A percentile compares a stretch with the other conserved stretches of the same genome.
These are phyloP conservation scores for Codiaeum variegatum DNA, from an alignment of 441 rosid species.

Conservation along the genomic window DNA sequence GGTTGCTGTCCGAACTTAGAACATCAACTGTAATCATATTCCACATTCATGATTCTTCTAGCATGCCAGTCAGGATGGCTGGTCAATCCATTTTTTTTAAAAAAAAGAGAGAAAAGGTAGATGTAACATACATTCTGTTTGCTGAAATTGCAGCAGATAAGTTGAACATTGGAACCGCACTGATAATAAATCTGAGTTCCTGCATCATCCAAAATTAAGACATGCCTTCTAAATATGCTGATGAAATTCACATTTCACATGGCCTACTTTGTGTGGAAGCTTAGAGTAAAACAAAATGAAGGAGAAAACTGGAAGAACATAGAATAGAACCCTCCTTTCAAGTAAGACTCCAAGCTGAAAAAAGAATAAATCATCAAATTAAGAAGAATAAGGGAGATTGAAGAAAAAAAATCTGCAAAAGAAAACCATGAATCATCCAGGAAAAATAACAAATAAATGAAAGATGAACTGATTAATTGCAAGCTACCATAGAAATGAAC, in stretches of 20 bases:
- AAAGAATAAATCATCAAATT: background rate
- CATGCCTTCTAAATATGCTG: conserved; percentile 16
- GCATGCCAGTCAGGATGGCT: background rate
- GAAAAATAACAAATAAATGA: background rate
- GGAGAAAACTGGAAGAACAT: conserved; percentile 60
- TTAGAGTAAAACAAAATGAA: conserved; percentile 85
- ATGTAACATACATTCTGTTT: conserved; percentile 60
- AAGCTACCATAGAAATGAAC: background rate
- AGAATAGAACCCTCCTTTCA: conserved; percentile 69
- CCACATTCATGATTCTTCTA: background rate
- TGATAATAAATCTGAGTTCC: conserved; percentile 95
- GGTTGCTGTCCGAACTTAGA: background rate
- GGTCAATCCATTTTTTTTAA: background rate
- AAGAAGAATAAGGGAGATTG: background rate
- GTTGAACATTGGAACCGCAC: conserved; percentile 90
- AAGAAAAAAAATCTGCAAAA: background rate
- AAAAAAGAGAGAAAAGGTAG: conserved; percentile 4
- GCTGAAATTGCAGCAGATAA: conserved; percentile 90
- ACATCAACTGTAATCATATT: conserved; percentile 1
- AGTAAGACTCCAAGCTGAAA: conserved; percentile 77
- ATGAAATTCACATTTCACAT: conserved; percentile 17
- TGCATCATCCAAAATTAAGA: conserved; percentile 32
- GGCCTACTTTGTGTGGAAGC: conserved; percentile 90
- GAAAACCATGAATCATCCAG: background rate
- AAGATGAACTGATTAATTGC: background rate